These are phyloP conservation scores for Trifolium pratense DNA, from an alignment of 306 rosid species.

Conservation along the genomic window DNA sequence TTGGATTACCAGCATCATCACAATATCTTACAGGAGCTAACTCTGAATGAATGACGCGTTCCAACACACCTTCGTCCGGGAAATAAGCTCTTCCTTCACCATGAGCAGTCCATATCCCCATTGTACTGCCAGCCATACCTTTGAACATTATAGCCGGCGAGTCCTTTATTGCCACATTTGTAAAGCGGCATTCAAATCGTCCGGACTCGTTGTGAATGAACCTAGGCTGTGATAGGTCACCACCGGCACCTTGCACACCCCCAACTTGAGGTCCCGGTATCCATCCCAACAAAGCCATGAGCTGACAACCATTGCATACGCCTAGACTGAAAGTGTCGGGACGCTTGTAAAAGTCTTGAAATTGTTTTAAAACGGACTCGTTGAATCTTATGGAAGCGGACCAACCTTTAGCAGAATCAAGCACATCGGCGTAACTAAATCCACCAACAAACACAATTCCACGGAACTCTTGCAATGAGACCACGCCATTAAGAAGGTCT, in stretches of 20 bases:
- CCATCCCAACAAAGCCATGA: slow-evolving; percentile 95
- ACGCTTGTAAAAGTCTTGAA: slow-evolving; percentile 83
- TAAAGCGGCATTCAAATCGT: slow-evolving; percentile 88
- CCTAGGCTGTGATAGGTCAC: slow-evolving; percentile 87
- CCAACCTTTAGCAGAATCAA: slow-evolving; percentile 96
- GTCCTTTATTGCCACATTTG: slow-evolving; percentile 75
- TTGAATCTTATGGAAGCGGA: slow-evolving; percentile 80
- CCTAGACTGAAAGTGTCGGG: slow-evolving; percentile 90
- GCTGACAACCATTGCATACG: slow-evolving; percentile 95
- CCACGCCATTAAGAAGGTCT: slow-evolving; percentile 71
- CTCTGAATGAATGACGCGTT: slow-evolving; percentile 61
- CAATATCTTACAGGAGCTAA: slow-evolving; percentile 85
- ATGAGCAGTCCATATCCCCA: slow-evolving; percentile 93
- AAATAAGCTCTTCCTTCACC: slow-evolving; percentile 92
- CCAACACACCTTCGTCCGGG: slow-evolving; percentile 74
- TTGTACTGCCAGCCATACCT: slow-evolving; percentile 83
- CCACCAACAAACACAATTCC: slow-evolving; percentile 91
- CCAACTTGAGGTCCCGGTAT: slow-evolving; percentile 90
- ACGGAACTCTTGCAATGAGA: slow-evolving; percentile 66
- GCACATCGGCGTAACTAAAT: slow-evolving; percentile 93
- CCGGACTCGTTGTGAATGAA: slow-evolving; percentile 93
- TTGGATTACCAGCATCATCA: slow-evolving; percentile 80
- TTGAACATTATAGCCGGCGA: slow-evolving; percentile 83
- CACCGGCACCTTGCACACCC: slow-evolving; percentile 83
- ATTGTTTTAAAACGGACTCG: slow-evolving; percentile 68